Conservation (phyloP, 768 basidiomycete genomes). For the Sistotremastrum niveocremeum region DNA sequence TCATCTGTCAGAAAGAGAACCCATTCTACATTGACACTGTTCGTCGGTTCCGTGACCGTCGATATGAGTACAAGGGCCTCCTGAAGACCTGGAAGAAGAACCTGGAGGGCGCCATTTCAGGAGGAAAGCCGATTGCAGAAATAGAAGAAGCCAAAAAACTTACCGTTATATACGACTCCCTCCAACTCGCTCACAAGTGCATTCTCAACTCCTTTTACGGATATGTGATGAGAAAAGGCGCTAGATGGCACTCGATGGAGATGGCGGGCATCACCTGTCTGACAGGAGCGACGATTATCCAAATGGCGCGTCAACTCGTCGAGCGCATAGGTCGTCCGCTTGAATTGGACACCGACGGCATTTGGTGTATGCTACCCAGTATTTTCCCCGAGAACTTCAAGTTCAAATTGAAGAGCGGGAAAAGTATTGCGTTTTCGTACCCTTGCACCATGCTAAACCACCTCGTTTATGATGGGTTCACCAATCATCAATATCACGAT, state of each 20-base stretch:
- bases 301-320: slow-evolving; percentile 94
- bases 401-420: slow-evolving; percentile 81
- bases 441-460: slow-evolving; percentile 99
- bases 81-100: slow-evolving; percentile 99
- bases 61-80: slow-evolving; percentile 97
- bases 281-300: slow-evolving; percentile 95
- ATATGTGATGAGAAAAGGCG: slow-evolving; percentile 99
- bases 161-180: slow-evolving; percentile 95
- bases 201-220: slow-evolving; percentile 99
- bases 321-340: slow-evolving; percentile 96
- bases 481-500: slow-evolving; percentile 96
- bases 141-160: slow-evolving; percentile 97
- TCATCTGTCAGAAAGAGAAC: slow-evolving; percentile 95
- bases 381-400: slow-evolving; percentile 97
- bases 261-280: slow-evolving; percentile 99
- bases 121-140: slow-evolving; percentile 65
- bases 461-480: slow-evolving; percentile 88
- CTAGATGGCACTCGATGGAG: slow-evolving; percentile 99
- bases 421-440: slow-evolving; percentile 81
- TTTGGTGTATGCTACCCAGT: slow-evolving; percentile 99
- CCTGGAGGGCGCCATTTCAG: slow-evolving; percentile 58
- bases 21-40: slow-evolving; percentile 99
- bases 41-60: slow-evolving; percentile 88
- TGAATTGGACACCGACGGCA: slow-evolving; percentile 96
- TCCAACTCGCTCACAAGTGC: slow-evolving; percentile 98